These are phyloP conservation scores for Bipolaris bicolor DNA, from an alignment of 2,329 filamentous ascomycete species.

Conservation along the genomic window DNA sequence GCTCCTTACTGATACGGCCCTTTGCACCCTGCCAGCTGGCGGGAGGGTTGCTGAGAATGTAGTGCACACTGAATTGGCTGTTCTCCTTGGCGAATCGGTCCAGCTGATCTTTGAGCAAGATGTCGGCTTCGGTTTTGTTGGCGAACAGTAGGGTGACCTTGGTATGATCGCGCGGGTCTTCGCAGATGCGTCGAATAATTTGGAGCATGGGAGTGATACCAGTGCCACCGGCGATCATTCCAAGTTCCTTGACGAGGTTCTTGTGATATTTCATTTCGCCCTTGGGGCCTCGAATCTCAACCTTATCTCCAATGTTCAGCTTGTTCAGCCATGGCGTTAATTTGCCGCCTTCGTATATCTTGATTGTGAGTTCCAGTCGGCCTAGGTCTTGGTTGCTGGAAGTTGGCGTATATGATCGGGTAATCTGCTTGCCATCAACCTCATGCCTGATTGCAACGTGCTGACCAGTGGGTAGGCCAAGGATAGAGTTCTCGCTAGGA, in stretches of 20 bases:
- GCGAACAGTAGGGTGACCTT: slow-evolving; percentile 64
- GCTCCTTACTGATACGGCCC: slow-evolving; percentile 13
- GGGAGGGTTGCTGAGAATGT: slow-evolving; percentile 55
- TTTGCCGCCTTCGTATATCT: slow-evolving; percentile 58
- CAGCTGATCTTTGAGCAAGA: slow-evolving; percentile 63
- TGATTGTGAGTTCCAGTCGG: slow-evolving; percentile 59
- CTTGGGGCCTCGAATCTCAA: slow-evolving; percentile 62
- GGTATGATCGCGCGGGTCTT: slow-evolving; percentile 63
- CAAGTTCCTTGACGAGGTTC: slow-evolving; percentile 52
- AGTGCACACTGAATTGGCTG: slow-evolving; percentile 61
- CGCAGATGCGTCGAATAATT: slow-evolving; percentile 67
- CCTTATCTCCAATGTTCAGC: slow-evolving; percentile 57
- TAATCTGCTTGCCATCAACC: slow-evolving; percentile 65
- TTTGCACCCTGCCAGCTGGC: slow-evolving; percentile 13
- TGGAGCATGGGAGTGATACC: slow-evolving; percentile 66
- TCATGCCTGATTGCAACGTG: slow-evolving; percentile 55
- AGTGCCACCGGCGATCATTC: slow-evolving; percentile 63
- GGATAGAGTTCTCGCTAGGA: slow-evolving; percentile 29
- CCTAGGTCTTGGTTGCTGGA: slow-evolving; percentile 66
- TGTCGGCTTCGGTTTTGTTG: slow-evolving; percentile 65
- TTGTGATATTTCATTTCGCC: slow-evolving; percentile 60
- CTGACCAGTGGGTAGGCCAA: slow-evolving; percentile 47
- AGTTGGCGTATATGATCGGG: slow-evolving; percentile 40
- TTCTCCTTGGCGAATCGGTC: slow-evolving; percentile 60
- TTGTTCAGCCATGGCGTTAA: slow-evolving; percentile 57